Conservation (phyloP, 306 rosid genomes). For the Castanea crenata region DNA sequence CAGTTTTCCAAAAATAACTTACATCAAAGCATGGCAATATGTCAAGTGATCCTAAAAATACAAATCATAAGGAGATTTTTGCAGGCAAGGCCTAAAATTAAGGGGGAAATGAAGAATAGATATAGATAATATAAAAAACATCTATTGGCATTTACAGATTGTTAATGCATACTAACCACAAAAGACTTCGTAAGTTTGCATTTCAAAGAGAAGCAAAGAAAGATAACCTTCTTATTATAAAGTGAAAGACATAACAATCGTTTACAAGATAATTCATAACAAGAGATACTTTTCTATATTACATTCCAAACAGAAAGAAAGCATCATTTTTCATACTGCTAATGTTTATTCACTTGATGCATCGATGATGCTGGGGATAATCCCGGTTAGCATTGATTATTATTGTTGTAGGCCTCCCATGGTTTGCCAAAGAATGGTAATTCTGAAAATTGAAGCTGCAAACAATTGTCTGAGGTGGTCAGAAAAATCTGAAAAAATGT, state of each 20-base stretch:
- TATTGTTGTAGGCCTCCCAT: slow-evolving; percentile 59
- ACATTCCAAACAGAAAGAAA: slow-evolving; percentile 48
- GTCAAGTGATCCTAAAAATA: slow-evolving; percentile 5
- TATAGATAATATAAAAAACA: neutral
- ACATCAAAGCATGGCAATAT: slow-evolving; percentile 8
- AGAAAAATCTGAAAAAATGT: slow-evolving; percentile 1
- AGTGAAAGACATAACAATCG: slow-evolving; percentile 17
- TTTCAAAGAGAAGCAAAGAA: slow-evolving; percentile 20
- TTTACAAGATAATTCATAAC: slow-evolving; percentile 27
- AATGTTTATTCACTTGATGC: slow-evolving; percentile 33
- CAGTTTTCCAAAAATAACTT: slow-evolving; percentile 27
- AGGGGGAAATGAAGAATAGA: neutral
- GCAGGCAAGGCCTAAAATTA: neutral
- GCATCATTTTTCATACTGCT: slow-evolving; percentile 30
- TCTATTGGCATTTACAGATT: neutral
- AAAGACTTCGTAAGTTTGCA: neutral
- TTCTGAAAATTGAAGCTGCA: slow-evolving; percentile 70
- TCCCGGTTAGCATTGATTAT: slow-evolving; percentile 24
- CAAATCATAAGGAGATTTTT: neutral
- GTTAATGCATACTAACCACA: neutral
- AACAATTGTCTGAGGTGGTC: slow-evolving; percentile 15
- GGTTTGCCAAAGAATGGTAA: slow-evolving; percentile 43
- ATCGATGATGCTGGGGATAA: slow-evolving; percentile 27
- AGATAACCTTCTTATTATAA: slow-evolving; percentile 21
- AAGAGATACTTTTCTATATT: slow-evolving; percentile 40